Conservation (phyloP, 2,329 filamentous ascomycete species). For the Arthrocladium fulminans region DNA sequence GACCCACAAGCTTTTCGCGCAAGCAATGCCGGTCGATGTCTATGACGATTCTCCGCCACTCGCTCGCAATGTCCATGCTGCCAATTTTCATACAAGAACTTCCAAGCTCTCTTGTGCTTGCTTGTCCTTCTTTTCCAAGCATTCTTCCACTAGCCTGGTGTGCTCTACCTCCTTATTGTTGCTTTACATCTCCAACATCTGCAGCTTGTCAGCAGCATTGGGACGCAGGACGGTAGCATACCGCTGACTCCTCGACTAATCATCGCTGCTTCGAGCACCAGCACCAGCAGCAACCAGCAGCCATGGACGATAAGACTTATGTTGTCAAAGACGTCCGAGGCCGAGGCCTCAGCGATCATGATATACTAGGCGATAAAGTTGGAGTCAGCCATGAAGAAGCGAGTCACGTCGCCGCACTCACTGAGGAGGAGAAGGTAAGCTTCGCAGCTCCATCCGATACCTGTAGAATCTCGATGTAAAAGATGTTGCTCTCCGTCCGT, state of each 20-base stretch:
- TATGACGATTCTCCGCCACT: background rate
- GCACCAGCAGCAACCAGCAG: background rate
- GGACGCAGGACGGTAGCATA: no score
- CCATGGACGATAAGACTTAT: background rate
- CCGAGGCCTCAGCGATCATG: slow-evolving; percentile 13
- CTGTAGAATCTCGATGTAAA: no score
- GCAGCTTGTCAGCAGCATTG: no score
- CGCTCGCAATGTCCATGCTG: background rate
- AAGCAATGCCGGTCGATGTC: slow-evolving; percentile 1
- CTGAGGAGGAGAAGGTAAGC: slow-evolving; percentile 27
- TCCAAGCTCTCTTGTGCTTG: slow-evolving; percentile 1
- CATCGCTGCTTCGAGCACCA: background rate
- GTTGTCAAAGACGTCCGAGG: background rate
- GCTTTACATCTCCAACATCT: background rate
- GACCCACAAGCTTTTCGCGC: background rate
- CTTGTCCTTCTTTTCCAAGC: slow-evolving; percentile 2
- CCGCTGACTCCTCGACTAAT: background rate
- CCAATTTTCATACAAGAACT: background rate
- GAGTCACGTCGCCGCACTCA: slow-evolving; percentile 18
- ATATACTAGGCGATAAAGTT: slow-evolving; percentile 18
- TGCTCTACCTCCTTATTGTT: background rate
- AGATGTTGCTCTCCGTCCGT: no score
- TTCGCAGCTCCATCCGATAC: background rate
- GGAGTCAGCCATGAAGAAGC: slow-evolving; percentile 17
- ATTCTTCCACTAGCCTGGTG: background rate